A percentile compares a stretch with the other conserved stretches of the same genome.
Conservation (phyloP, 1,139 yeast genomes). For the Pichia sp. region DNA sequence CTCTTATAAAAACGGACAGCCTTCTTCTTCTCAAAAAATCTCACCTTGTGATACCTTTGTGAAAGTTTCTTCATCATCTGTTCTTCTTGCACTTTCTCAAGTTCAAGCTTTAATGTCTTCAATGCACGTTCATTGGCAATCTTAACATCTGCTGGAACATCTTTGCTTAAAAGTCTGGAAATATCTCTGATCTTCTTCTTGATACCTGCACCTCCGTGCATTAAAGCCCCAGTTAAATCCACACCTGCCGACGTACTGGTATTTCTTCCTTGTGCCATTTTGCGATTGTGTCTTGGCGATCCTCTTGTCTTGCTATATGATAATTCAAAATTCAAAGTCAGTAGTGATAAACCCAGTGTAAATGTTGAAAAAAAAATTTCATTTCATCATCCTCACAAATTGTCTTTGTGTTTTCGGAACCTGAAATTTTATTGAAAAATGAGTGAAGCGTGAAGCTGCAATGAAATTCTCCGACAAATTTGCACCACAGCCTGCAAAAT, state of each 20-base stretch:
- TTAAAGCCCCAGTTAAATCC: slow-evolving; percentile 24
- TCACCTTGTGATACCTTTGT: slow-evolving; percentile 88
- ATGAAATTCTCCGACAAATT: too few relatives aligned
- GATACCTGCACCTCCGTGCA: slow-evolving; percentile 38
- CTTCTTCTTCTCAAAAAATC: slow-evolving; percentile 87
- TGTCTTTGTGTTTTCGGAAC: too few relatives aligned
- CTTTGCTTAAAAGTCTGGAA: slow-evolving; percentile 57
- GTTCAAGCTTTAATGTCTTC: slow-evolving; percentile 61
- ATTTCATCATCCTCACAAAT: too few relatives aligned
- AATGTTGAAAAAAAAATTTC: too few relatives aligned
- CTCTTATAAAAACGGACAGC: slow-evolving; percentile 70
- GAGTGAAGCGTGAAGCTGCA: too few relatives aligned
- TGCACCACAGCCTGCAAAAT: too few relatives aligned
- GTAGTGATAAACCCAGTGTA: not conserved
- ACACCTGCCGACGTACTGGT: slow-evolving; percentile 15
- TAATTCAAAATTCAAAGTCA: not conserved
- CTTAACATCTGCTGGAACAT: slow-evolving; percentile 68
- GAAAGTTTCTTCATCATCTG: slow-evolving; percentile 52
- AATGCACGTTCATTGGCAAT: slow-evolving; percentile 83
- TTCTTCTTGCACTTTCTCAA: slow-evolving; percentile 45
- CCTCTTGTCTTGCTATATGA: not conserved
- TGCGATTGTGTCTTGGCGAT: not conserved
- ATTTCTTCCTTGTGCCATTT: slow-evolving; percentile 9
- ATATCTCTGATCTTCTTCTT: slow-evolving; percentile 86
- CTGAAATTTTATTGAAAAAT: too few relatives aligned